Evolutionary conservation across 305 asterid species (phyloP), one percentile per base, ranked within the genome.

Genomic region (Plantago lanceolata): DNA sequence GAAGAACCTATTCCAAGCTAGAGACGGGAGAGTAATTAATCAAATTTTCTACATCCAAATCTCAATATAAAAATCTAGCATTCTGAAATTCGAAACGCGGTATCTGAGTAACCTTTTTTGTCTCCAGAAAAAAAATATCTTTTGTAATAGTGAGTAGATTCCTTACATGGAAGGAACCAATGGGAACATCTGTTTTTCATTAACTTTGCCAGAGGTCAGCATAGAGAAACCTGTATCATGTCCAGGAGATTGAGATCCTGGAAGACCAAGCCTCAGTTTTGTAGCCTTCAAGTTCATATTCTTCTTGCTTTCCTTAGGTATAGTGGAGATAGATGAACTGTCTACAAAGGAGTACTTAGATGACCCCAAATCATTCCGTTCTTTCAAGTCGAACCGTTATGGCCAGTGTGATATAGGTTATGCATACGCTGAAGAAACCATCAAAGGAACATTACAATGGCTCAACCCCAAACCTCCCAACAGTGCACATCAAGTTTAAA

Each of bases 211-310:
- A 2, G 79, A 48, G 71, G 67, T 68, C 50, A 73, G 55, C 51
- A 64, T 69, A 62, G 71, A 59, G 20, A 81, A 76, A 24, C 82
- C 87, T 1, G 82, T 60, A 49, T 75, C 86, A 47, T 87, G 71
- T 64, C 77, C 84, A 0, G 94, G 92, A 48, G 94, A 89, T 68
- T 82, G 92, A 29, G 94, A 87, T 65, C 97, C 97, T 18, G 97
- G 97, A 64, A 89, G 95, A 63, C 97, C 94, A 66, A 89, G 95
- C 81, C 92, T 83, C 81, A 89, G 54, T 61, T 89, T 94, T 0
- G 97, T 89, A 65, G 95, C 95, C 60, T 82, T 85, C 28, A 89
- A 78, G 70, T 87, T 87, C 54, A 89, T 64, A 66, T 79, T 82
- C 70, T 63, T 73, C 73, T 82, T 81, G 59, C 68, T 76, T 52